Evolutionary conservation across 2,329 filamentous ascomycete species (phyloP), one percentile per base, ranked within the genome.

Genomic region (Blumeria graminis): DNA sequence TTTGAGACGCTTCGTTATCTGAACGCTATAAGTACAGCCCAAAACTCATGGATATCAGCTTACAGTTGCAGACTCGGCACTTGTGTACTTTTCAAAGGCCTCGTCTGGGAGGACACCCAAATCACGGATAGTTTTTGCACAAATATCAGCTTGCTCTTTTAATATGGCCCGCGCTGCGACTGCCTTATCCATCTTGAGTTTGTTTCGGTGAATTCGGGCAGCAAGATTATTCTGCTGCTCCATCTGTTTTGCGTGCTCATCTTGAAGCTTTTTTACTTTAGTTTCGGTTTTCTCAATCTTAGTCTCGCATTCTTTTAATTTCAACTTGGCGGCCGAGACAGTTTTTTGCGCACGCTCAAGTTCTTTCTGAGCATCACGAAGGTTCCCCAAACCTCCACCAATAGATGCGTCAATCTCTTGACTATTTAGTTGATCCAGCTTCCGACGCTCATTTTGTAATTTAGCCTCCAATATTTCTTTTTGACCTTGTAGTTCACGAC

Each of bases 41-140:
- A 16, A 50, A 18, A 18, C 18, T 48, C n/a, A 39, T 50, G 9
- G 34, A 16, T 51, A 34, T 14, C 14, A 32, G 69, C 76, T 70
- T 70, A 90, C 84, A 55, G 76, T 78, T 60, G 89, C 86, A 32
- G 82, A 80, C 62, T 87, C 83, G 68, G 87, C 84, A 62, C 82
- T 83, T 65, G 86, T 81, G 67, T 94, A 98, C 65, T 89, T 92
- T 61, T 85, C 85, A 66, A 94, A 92, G 0, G 90, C 88, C 64
- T 95, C 89, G 60, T 96, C 89, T 0, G 92, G 90, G 14, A 98
- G 75, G 16, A 94, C 89, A 62, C 92, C 92, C 6, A 98, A 74
- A 62, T 94, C 88, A 51, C 90, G 83, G 63, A 98, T 96, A 60
- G 89, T 90, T 65, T 87, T 84, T 59, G 82, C 82, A 60, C 85